Percentiles rank a stretch among this genome's conserved stretches.
Evolutionary conservation across 2,329 filamentous ascomycete genomes (phyloP).

Genomic region (Gnomoniopsis smithogilvyi): DNA sequence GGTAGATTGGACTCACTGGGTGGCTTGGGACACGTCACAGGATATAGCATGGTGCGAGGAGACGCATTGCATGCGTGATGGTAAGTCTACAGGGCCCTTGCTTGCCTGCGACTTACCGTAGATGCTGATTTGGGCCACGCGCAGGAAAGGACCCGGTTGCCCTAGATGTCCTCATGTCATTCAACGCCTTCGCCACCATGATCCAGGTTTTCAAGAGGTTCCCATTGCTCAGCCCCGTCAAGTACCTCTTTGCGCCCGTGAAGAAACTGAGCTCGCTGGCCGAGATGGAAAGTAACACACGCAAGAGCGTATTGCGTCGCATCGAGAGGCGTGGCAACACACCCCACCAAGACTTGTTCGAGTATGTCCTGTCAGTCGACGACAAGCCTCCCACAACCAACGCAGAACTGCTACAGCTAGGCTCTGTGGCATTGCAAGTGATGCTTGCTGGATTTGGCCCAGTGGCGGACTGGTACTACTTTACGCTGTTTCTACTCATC

Average conservation of each 20-base stretch:
- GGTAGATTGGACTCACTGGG: not conserved
- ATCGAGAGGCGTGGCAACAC: not conserved
- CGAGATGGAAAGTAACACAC: not conserved
- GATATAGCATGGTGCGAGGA: not conserved
- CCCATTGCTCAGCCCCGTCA: not conserved
- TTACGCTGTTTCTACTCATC: not conserved
- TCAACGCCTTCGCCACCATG: slow-evolving; percentile 1
- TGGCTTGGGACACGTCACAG: not conserved
- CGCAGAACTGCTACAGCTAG: not conserved
- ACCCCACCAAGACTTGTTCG: not conserved
- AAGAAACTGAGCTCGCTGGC: not conserved
- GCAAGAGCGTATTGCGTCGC: not conserved
- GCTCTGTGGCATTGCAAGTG: not conserved
- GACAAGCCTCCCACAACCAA: not conserved
- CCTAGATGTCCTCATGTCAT: not conserved
- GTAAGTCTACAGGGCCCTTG: not conserved
- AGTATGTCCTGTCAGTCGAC: not conserved
- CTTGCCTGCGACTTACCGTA: not conserved
- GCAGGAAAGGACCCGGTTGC: not conserved
- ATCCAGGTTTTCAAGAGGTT: slow-evolving; percentile 1
- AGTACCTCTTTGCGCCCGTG: not conserved
- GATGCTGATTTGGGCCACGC: not conserved
- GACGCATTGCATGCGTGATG: not conserved
- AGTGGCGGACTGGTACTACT: not conserved
- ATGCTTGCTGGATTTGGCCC: slow-evolving; percentile 4